Evolutionary conservation across 306 rosid genomes (phyloP), one percentile per base, ranked within the genome.

Genomic region (Dryas octopetala): DNA sequence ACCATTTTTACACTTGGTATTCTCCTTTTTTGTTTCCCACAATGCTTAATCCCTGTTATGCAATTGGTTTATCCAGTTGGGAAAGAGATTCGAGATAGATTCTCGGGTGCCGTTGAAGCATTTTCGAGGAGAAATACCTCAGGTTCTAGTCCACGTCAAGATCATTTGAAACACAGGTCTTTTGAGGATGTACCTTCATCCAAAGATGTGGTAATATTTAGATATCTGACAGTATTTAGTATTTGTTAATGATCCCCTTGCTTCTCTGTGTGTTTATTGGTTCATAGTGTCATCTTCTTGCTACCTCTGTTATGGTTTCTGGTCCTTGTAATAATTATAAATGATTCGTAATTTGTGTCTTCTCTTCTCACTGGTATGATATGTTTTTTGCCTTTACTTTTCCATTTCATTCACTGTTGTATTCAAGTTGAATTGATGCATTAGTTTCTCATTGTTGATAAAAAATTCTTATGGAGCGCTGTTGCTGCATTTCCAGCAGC

Each of bases 81-180:
- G 66, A 96, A 86, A 80, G 98, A 92, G 79, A 83, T 88, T 74
- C 90, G 97, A 77, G 99, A 92, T 72, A 86, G 91, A 83, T 88
- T 86, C 69, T 84, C 97, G 6, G 99, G 98, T 78, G 93, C 93
- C 38, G 93, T 88, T 79, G 99, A 96, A 86, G 89, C 84, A 62
- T 86, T 88, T 83, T 77, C 92, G 43, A 82, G 97, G 71, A 90
- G 89, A 83, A 91, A 89, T 75, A 86, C 76, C 23, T 41, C 87
- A 28, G 80, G 76, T 75, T 16, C 98, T 75, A 85, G 89, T 82
- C 99, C 99, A 65, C 90, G 55, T 53, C 82, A 58, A 68, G 96
- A 92, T 78, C 87, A 71, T 68, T 17, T 78, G 80, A 95, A 75
- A 79, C 88, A 84, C 62, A 92, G 88, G 85, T 79, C 87, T 77